Base-by-base conservation (phyloP, 495 filamentous ascomycete genomes). In the Penicillium odoratum region DNA sequence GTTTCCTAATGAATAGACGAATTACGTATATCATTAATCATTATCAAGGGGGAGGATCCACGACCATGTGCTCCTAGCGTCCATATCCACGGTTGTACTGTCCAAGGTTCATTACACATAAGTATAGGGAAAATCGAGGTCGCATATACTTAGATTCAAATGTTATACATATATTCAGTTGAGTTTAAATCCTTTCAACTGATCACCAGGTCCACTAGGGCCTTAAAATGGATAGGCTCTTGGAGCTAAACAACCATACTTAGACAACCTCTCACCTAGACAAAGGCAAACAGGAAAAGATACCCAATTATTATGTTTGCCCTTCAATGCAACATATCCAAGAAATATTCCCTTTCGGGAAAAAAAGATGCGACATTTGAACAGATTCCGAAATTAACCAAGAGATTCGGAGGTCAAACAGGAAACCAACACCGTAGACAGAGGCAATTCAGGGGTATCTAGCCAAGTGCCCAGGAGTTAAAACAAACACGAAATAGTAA, bases 361-460 rank as follows among this genome's bases (percentile, higher is more conserved):
- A 48, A 36, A 57, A 51, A 29, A 45, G 53, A 62, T 59, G 51
- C 58, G 58, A 49, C 36, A 40, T 21, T 21, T 21, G 21, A 21
- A 21, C 2, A 5, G 54, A 59, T 65, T 65, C 49, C 53, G 52
- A 63, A 62, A 28, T 29, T 48, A 43, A 57, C 64, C 56, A 61
- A 21, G 45, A 31, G n/a, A 57, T 47, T 42, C 42, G 45, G 42
- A n/a, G 16, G 50, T 34, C 30, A 61, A 61, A 58, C 31, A 55
- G 15, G 44, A 50, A 26, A 52, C 57, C 55, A 65, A 62, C 53
- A 60, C 63, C 59, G 40, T 51, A 48, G 66, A 60, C 55, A 60
- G 57, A 44, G 64, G 61, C 61, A 58, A 60, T 69, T 67, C 64
- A 67, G 64, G 57, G 66, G 66, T 69, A 69, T 69, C 66, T 61